Percentiles rank a stretch among this genome's conserved stretches.
phyloP scores from a whole-genome alignment of 2,329 filamentous ascomycete species.

The Paradendryphiella salina region DNA sequence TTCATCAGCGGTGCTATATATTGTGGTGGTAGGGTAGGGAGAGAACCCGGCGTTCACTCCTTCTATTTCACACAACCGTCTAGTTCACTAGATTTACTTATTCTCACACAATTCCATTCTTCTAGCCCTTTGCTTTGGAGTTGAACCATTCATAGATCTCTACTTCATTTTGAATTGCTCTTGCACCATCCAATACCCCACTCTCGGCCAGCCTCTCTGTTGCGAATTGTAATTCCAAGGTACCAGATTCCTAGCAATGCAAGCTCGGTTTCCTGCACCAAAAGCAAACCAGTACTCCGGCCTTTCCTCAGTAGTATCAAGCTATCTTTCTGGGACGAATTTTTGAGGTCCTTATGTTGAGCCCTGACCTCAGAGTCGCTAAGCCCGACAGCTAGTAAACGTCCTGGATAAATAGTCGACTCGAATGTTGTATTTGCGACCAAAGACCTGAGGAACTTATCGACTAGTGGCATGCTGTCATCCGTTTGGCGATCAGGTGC shows the following conservation, averaged over 20 bases:
- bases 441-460: constrained; percentile 50
- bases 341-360: constrained; percentile 55
- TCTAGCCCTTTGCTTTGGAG: constrained; percentile 55
- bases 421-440: constrained; percentile 40
- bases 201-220: constrained; percentile 50
- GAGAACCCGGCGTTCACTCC: too few species aligned
- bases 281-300: constrained; percentile 43
- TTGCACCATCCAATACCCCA: constrained; percentile 53
- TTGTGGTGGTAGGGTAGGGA: too few species aligned
- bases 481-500: constrained; percentile 40
- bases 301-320: constrained; percentile 30
- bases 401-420: constrained; percentile 54
- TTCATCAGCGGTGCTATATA: too few species aligned
- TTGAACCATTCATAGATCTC: constrained; percentile 63
- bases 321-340: constrained; percentile 43
- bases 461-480: constrained; percentile 48
- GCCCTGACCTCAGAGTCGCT: constrained; percentile 51
- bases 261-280: constrained; percentile 37
- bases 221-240: constrained; percentile 31
- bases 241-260: constrained; percentile 40
- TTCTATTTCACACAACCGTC: neutral
- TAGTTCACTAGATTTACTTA: neutral
- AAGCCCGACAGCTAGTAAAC: constrained; percentile 53
- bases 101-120: constrained; percentile 48
- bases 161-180: constrained; percentile 47